Base-by-base conservation (phyloP, 495 filamentous ascomycete genomes). In the Daldinia vernicosa region DNA sequence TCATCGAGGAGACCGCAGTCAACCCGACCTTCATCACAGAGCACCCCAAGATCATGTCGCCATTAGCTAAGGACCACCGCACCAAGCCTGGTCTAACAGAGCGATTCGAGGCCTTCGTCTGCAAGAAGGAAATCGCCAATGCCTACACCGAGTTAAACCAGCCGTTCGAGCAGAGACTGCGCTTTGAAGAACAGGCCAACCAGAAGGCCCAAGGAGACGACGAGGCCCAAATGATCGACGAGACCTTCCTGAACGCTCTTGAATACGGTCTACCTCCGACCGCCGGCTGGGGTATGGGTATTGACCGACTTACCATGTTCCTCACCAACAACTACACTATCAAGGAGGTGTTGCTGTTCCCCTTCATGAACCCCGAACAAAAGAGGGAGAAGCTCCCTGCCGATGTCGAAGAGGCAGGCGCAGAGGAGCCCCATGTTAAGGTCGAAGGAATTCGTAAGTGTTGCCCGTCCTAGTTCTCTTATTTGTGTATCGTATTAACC, bases 131-230 rank as follows among this genome's bases (percentile, higher is more conserved):
- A 78, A 96, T 98, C 70, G 89, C 89, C 67, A 97, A 98, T 75
- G 93, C 94, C 2, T 98, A 98, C 84, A 99, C 95, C 14, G 95
- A 98, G 86, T 89, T 98, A 84, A 98, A 99, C 86, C 91, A 97
- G 76, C 93, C 95, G 59, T 95, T 97, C 77, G 93, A 97, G 79
- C 95, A 98, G 81, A 87, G 95, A 56, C 83, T 95, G 63, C 90
- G 94, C 37, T 98, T 99, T 82, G 93, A 97, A 79, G 95, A 99
- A 86, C 96, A 99, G 81, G 95, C 94, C 15, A 84, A 87, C 69
- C 94, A 98, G 86, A 99, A 98, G 84, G 94, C 89, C 40, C 92
- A 96, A 82, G 95, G 96, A 76, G 96, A 99, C 74, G 94, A 98
- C 71, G 95, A 99, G 83, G 95, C 94, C 1, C 96, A 98, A 82